Conservation (phyloP, 306 rosid genomes). For the Malus domestica region DNA sequence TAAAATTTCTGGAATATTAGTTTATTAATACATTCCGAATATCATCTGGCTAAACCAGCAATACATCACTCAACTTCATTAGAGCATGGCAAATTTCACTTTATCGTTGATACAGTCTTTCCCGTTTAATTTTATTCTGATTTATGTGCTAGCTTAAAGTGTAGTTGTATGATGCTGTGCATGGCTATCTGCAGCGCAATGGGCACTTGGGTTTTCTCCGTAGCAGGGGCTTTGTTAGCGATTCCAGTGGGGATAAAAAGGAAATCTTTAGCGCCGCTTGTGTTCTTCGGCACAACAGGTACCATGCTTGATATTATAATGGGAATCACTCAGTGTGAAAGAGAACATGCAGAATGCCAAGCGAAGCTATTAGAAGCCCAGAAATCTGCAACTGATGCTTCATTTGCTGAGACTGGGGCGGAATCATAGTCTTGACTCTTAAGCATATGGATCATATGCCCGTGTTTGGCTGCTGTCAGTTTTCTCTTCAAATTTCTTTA, state of each 20-base stretch:
- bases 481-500: background rate
- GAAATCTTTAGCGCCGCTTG: constrained; percentile 84
- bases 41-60: background rate
- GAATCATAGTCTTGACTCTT: constrained; percentile 32
- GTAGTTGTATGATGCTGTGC: constrained; percentile 7
- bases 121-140: background rate
- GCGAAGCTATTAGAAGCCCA: constrained; percentile 69
- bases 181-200: constrained; percentile 49
- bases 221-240: constrained; percentile 86
- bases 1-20: background rate
- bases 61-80: background rate
- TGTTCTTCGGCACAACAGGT: constrained; percentile 92
- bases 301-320: constrained; percentile 89
- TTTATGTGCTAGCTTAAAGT: background rate
- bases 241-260: constrained; percentile 93
- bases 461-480: background rate
- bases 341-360: constrained; percentile 92
- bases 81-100: too few species aligned
- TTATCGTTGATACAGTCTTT: background rate
- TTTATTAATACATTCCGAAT: background rate
- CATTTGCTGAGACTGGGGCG: constrained; percentile 21
- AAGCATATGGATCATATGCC: background rate
- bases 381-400: constrained; percentile 32
- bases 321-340: constrained; percentile 76
- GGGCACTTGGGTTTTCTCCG: constrained; percentile 96